Conservation (phyloP, 2,329 filamentous ascomycete species). For the Aspergillus sp. region DNA sequence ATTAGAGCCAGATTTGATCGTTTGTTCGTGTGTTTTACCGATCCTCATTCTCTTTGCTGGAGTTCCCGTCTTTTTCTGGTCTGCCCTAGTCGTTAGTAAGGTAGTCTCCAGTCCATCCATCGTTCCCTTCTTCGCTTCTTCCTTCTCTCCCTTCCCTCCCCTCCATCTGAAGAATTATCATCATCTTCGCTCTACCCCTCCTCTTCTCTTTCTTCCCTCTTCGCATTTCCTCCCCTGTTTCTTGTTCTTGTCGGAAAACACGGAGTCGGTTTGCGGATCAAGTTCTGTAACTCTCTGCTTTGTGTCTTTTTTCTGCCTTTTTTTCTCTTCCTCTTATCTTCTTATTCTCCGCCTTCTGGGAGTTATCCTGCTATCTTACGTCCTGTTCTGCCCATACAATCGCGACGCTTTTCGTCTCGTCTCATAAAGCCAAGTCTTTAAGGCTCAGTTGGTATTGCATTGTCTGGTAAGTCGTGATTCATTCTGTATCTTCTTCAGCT, state of each 20-base stretch:
- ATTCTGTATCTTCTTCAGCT: constrained; percentile 3
- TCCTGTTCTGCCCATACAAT: constrained; percentile 27
- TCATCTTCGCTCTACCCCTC: constrained; percentile 28
- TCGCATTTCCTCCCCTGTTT: constrained; percentile 24
- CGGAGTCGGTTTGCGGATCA: constrained; percentile 38
- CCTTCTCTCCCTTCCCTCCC: constrained; percentile 24
- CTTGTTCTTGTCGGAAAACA: constrained; percentile 34
- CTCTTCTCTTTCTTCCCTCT: constrained; percentile 22
- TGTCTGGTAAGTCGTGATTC: constrained; percentile 26
- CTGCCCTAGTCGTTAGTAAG: constrained; percentile 26
- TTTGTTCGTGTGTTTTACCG: constrained; percentile 29
- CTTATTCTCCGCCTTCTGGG: constrained; percentile 30
- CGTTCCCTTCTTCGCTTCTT: constrained; percentile 25
- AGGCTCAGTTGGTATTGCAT: constrained; percentile 28
- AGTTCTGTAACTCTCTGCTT: constrained; percentile 29
- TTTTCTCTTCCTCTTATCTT: constrained; percentile 26
- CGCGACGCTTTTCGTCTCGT: constrained; percentile 23
- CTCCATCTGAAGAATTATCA: constrained; percentile 29
- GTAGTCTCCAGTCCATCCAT: constrained; percentile 23
- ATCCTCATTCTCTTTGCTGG: constrained; percentile 18
- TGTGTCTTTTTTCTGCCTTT: constrained; percentile 27
- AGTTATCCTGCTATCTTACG: constrained; percentile 32
- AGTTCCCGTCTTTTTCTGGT: constrained; percentile 25
- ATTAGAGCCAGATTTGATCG: constrained; percentile 10
- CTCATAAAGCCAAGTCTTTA: constrained; percentile 21